Percentiles rank a stretch among this genome's conserved stretches.
phyloP scores from a whole-genome alignment of 768 basidiomycete genomes.

The Podaxis rugospora region DNA sequence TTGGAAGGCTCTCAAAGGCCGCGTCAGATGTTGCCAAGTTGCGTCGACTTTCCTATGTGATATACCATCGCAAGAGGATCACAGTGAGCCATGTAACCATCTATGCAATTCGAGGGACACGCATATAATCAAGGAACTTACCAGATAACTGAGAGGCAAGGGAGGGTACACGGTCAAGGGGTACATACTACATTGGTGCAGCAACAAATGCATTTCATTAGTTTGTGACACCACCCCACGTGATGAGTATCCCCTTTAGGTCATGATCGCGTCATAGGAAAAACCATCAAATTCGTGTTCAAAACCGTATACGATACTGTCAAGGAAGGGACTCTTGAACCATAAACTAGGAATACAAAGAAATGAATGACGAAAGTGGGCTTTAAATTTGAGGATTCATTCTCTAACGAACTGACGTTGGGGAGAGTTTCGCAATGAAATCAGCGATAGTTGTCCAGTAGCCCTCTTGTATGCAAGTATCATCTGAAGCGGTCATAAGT shows the following conservation, averaged over 20 bases:
- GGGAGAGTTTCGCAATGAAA: constrained; percentile 33
- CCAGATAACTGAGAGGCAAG: background rate
- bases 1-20: background rate
- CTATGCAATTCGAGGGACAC: background rate
- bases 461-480: constrained; percentile 51
- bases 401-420: background rate
- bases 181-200: background rate
- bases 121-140: constrained; percentile 1
- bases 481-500: constrained; percentile 30
- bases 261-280: background rate
- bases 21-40: background rate
- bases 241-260: background rate
- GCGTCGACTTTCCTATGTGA: background rate
- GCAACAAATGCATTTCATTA: background rate
- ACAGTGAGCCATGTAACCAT: background rate
- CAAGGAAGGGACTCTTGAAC: background rate
- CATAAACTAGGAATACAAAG: background rate
- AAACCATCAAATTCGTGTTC: background rate
- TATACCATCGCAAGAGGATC: background rate
- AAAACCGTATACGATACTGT: background rate
- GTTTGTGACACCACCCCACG: background rate
- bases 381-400: background rate
- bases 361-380: background rate
- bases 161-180: background rate
- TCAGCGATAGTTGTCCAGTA: constrained; percentile 51